These are phyloP conservation scores for Paspalum notatum DNA, from an alignment of 176 grass and related monocot species.

Conservation along the genomic window DNA sequence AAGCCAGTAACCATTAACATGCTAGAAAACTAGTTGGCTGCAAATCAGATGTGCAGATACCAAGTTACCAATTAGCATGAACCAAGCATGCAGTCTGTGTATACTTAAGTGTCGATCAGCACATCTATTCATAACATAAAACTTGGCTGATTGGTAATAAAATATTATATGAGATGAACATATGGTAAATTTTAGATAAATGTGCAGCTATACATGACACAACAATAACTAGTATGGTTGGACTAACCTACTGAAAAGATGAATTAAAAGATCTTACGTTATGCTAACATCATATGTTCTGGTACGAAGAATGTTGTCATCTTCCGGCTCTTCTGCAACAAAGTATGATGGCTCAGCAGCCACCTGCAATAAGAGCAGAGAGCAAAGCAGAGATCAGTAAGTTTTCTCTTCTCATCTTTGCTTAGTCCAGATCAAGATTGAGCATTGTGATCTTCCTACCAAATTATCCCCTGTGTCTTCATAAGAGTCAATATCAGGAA, in stretches of 20 bases:
- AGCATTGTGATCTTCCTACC: slow-evolving; percentile 42
- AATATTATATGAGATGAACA: background rate
- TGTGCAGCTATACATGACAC: background rate
- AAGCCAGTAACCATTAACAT: slow-evolving; percentile 21
- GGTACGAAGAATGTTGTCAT: slow-evolving; percentile 95
- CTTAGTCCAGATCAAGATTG: slow-evolving; percentile 25
- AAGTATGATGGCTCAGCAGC: slow-evolving; percentile 71
- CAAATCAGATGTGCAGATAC: slow-evolving; percentile 10
- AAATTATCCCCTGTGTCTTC: slow-evolving; percentile 68
- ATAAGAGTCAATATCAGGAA: slow-evolving; percentile 91
- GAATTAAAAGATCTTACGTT: slow-evolving; percentile 67
- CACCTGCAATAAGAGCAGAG: slow-evolving; percentile 57
- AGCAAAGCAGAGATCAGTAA: slow-evolving; percentile 33
- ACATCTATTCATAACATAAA: background rate
- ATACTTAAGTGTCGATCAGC: background rate
- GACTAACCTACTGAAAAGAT: background rate
- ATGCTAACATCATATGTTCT: slow-evolving; percentile 98
- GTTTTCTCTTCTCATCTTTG: slow-evolving; percentile 8
- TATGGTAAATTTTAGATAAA: background rate
- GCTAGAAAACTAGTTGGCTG: background rate
- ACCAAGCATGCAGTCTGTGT: background rate
- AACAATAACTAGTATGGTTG: background rate
- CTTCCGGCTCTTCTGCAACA: slow-evolving; percentile 80
- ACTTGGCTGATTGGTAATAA: background rate
- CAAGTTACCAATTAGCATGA: background rate